Evolutionary conservation across 2,329 filamentous ascomycete species (phyloP).

Genomic region (Colletotrichum ledebouriae): DNA sequence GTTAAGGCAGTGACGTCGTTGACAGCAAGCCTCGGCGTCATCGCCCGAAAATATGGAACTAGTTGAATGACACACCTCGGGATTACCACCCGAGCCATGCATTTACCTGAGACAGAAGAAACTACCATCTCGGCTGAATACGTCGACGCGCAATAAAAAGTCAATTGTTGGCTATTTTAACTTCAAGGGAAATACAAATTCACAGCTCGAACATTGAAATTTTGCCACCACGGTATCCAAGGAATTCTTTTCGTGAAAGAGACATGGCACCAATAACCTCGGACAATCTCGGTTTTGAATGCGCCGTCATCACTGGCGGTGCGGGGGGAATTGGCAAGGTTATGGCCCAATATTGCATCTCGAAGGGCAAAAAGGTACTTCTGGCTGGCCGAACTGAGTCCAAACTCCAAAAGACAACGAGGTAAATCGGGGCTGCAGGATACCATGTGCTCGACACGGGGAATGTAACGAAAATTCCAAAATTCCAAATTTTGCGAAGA

Average conservation of each 20-base stretch:
- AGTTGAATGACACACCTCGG: neutral
- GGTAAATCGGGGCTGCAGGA: slow-evolving; percentile 58
- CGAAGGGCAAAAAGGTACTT: slow-evolving; percentile 63
- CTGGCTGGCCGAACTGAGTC: slow-evolving; percentile 68
- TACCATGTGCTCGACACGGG: slow-evolving; percentile 69
- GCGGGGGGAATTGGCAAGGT: slow-evolving; percentile 66
- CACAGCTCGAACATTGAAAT: too few relatives aligned
- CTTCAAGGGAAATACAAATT: too few relatives aligned
- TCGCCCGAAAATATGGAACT: neutral
- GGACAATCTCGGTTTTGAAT: slow-evolving; percentile 53
- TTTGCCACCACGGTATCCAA: too few relatives aligned
- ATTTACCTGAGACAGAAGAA: too few relatives aligned
- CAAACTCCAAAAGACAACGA: slow-evolving; percentile 59
- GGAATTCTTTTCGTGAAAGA: too few relatives aligned
- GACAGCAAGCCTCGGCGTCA: neutral
- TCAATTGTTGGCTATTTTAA: too few relatives aligned
- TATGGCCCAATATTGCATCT: slow-evolving; percentile 61
- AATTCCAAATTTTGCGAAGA: slow-evolving; percentile 60
- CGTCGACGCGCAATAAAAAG: too few relatives aligned
- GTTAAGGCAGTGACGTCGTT: slow-evolving; percentile 1
- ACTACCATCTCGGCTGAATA: too few relatives aligned
- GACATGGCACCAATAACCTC: slow-evolving; percentile 5
- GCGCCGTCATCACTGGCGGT: slow-evolving; percentile 64
- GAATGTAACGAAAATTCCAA: slow-evolving; percentile 53
- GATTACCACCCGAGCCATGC: too few relatives aligned